These are phyloP conservation scores for Hypomyces rosellus DNA, from an alignment of 2,329 filamentous ascomycete genomes.

Conservation along the genomic window DNA sequence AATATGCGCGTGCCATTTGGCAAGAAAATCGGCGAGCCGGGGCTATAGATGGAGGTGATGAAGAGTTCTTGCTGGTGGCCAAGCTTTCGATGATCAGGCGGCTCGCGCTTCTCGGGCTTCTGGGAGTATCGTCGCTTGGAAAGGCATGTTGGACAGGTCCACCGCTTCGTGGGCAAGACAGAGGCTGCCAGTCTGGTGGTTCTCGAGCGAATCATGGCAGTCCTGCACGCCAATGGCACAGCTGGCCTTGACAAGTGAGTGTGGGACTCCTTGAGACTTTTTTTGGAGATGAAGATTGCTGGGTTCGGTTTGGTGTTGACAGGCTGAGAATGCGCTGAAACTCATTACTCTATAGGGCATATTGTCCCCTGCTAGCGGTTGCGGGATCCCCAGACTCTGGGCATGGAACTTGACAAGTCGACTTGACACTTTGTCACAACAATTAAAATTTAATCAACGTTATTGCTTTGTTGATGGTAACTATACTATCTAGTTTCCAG, in stretches of 20 bases:
- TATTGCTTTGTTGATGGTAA: too few relatives aligned
- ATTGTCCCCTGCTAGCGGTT: not conserved
- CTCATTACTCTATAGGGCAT: constrained; percentile 2
- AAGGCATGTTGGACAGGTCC: constrained; percentile 28
- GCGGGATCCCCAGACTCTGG: not conserved
- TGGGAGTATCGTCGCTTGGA: constrained; percentile 26
- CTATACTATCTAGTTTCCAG: too few relatives aligned
- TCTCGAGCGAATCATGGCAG: constrained; percentile 26
- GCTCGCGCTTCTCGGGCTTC: constrained; percentile 23
- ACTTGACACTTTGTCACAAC: too few relatives aligned
- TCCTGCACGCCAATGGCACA: constrained; percentile 5
- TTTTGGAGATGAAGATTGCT: not conserved
- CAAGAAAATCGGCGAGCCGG: constrained; percentile 78
- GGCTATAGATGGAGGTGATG: constrained; percentile 71
- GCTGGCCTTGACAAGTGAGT: not conserved
- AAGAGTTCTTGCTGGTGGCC: constrained; percentile 68
- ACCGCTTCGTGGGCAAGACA: constrained; percentile 17
- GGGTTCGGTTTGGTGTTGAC: too few relatives aligned
- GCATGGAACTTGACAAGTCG: too few relatives aligned
- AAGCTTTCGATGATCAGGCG: constrained; percentile 54
- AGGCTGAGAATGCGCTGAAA: too few relatives aligned
- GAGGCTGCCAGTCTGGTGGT: constrained; percentile 15
- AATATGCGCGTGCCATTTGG: constrained; percentile 78
- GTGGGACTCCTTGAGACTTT: not conserved
- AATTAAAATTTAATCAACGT: too few relatives aligned